phyloP scores from a whole-genome alignment of 192 early-diverging fungal genomes.

The Powellomyces hirtus region DNA sequence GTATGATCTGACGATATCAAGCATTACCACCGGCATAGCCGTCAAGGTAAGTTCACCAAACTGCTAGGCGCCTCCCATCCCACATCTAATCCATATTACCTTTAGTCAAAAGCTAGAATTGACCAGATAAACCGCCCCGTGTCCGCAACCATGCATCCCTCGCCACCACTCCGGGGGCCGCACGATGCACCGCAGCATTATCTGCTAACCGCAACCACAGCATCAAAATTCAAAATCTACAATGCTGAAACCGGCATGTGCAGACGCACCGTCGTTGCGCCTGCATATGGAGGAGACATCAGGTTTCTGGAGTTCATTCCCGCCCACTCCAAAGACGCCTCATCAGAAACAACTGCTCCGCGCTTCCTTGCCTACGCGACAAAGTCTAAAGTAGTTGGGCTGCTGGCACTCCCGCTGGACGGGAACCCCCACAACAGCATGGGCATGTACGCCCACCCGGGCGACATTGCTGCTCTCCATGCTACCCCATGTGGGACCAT shows the following conservation, averaged over 20 bases:
- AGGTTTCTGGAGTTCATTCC: conserved; percentile 15
- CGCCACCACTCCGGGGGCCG: not conserved
- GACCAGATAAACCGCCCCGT: conserved; percentile 47
- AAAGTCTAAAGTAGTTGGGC: conserved; percentile 39
- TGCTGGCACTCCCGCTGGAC: conserved; percentile 58
- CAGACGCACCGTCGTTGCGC: conserved; percentile 53
- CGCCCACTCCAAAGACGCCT: not conserved
- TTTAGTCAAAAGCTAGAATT: conserved; percentile 34
- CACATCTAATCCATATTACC: too few relatives aligned
- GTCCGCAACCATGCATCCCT: conserved; percentile 42
- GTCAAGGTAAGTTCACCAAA: conserved; percentile 31
- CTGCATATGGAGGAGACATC: conserved; percentile 46
- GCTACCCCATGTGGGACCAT: conserved; percentile 38
- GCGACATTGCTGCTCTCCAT: conserved; percentile 46
- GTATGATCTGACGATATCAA: conserved; percentile 43
- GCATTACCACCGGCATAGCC: conserved; percentile 37
- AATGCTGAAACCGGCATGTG: conserved; percentile 47
- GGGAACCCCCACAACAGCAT: conserved; percentile 55
- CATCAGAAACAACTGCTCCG: not conserved
- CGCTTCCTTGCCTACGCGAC: conserved; percentile 1
- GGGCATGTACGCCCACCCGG: conserved; percentile 58
- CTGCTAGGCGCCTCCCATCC: too few relatives aligned
- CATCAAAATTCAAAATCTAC: conserved; percentile 44
- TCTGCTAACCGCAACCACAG: conserved; percentile 42
- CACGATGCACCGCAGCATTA: conserved; percentile 39